Evolutionary conservation across 805 yeast genomes (phyloP).

Genomic region (Kodamaea kaohsiungensis): DNA sequence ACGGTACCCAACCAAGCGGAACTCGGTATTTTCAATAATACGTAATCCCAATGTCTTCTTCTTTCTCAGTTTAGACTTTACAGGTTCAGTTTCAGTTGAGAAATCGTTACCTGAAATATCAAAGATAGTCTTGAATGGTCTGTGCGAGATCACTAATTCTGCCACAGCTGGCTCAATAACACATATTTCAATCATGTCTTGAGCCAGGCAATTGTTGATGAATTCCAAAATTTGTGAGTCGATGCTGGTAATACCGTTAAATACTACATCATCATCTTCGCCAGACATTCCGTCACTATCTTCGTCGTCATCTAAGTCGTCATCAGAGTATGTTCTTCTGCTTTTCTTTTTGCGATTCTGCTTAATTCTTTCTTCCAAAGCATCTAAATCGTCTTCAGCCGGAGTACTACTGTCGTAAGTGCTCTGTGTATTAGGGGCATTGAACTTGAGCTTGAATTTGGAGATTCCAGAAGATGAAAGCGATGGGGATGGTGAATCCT

Average conservation of each 20-base stretch:
- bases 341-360: slow-evolving; percentile 25
- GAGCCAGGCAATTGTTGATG: slow-evolving; percentile 71
- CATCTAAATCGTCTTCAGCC: slow-evolving; percentile 38
- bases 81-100: slow-evolving; percentile 19
- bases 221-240: slow-evolving; percentile 73
- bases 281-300: slow-evolving; percentile 49
- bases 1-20: slow-evolving; percentile 80
- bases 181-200: slow-evolving; percentile 80
- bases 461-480: neutral
- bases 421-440: neutral
- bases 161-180: slow-evolving; percentile 70
- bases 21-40: slow-evolving; percentile 67
- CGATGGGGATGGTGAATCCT: neutral
- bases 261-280: slow-evolving; percentile 38
- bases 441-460: slow-evolving; percentile 3
- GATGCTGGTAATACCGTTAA: slow-evolving; percentile 45
- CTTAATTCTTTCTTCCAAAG: slow-evolving; percentile 38
- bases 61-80: slow-evolving; percentile 17
- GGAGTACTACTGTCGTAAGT: slow-evolving; percentile 12
- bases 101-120: slow-evolving; percentile 62
- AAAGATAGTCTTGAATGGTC: slow-evolving; percentile 69
- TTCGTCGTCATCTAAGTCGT: slow-evolving; percentile 44
- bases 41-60: slow-evolving; percentile 66
- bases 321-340: slow-evolving; percentile 29
- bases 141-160: slow-evolving; percentile 53